Conservation (phyloP, 1,284 basidiomycete genomes). For the Moesziomyces sp. region DNA sequence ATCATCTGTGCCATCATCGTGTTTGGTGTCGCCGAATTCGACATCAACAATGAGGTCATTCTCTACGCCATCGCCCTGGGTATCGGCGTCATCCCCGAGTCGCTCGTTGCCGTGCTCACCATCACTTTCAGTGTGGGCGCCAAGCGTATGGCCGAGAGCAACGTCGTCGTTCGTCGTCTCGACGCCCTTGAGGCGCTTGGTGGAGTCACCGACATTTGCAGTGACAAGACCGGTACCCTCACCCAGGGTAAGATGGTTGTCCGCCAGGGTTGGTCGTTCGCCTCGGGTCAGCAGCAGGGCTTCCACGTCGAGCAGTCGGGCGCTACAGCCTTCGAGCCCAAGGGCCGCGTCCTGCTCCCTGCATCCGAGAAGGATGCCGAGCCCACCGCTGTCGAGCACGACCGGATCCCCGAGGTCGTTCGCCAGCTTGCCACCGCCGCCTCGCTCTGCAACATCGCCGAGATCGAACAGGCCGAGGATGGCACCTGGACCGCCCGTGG, state of each 20-base stretch:
- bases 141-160: conserved; percentile 60
- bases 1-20: conserved; percentile 70
- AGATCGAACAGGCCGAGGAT: conserved; percentile 40
- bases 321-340: conserved; percentile 52
- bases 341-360: conserved; percentile 36
- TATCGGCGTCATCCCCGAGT: conserved; percentile 65
- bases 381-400: conserved; percentile 15
- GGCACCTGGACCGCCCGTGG: conserved; percentile 51
- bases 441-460: conserved; percentile 61
- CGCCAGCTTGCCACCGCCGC: conserved; percentile 49
- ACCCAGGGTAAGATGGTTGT: conserved; percentile 65
- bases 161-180: conserved; percentile 61
- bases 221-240: conserved; percentile 64
- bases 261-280: conserved; percentile 49
- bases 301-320: conserved; percentile 55
- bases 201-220: conserved; percentile 57
- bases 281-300: conserved; percentile 20
- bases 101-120: conserved; percentile 69
- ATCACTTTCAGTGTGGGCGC: conserved; percentile 63
- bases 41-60: conserved; percentile 69
- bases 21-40: conserved; percentile 72
- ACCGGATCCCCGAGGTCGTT: conserved; percentile 29
- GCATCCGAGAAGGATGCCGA: conserved; percentile 7
- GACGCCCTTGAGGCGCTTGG: conserved; percentile 63
- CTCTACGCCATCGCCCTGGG: conserved; percentile 69